These are phyloP conservation scores for Exophiala sp. DNA, from an alignment of 2,329 filamentous ascomycete species.

Conservation along the genomic window DNA sequence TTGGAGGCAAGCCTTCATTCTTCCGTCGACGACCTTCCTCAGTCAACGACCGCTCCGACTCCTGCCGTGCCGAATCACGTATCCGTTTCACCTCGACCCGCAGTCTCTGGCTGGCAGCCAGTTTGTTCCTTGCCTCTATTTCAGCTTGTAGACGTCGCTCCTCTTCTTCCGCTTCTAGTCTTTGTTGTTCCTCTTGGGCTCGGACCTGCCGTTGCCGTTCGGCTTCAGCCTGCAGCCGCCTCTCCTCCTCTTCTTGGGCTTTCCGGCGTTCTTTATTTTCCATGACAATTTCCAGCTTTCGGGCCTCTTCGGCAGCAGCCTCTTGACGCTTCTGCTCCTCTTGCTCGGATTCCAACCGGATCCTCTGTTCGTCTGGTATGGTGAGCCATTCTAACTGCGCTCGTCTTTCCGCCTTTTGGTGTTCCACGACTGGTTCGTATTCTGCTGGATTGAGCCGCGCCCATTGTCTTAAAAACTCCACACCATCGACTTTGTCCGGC, in stretches of 20 bases:
- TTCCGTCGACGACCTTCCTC: constrained; percentile 7
- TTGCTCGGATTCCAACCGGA: not conserved
- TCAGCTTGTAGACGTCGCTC: not conserved
- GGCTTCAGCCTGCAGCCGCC: not conserved
- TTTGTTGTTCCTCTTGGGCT: constrained; percentile 1
- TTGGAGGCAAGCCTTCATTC: constrained; percentile 2
- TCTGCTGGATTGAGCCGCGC: constrained; percentile 15
- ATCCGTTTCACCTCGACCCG: constrained; percentile 6
- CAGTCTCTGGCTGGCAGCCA: constrained; percentile 1
- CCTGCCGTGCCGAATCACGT: constrained; percentile 1
- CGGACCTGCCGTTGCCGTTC: not conserved
- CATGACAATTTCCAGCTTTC: not conserved
- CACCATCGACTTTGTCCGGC: constrained; percentile 12
- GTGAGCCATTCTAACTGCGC: not conserved
- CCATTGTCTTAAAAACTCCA: constrained; percentile 19
- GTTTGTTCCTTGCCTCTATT: not conserved
- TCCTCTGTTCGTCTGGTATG: not conserved
- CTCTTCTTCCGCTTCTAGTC: not conserved
- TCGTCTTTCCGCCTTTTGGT: constrained; percentile 2
- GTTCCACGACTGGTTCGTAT: constrained; percentile 13
- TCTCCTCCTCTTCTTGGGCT: not conserved
- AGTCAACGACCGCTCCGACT: not conserved
- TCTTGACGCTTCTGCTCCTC: not conserved
- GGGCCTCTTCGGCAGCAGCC: not conserved
- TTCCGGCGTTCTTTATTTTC: not conserved